Percentiles rank a stretch among this genome's conserved stretches.
Conservation (phyloP, 1,139 yeast genomes). For the Magnusiomyces clavatus region DNA sequence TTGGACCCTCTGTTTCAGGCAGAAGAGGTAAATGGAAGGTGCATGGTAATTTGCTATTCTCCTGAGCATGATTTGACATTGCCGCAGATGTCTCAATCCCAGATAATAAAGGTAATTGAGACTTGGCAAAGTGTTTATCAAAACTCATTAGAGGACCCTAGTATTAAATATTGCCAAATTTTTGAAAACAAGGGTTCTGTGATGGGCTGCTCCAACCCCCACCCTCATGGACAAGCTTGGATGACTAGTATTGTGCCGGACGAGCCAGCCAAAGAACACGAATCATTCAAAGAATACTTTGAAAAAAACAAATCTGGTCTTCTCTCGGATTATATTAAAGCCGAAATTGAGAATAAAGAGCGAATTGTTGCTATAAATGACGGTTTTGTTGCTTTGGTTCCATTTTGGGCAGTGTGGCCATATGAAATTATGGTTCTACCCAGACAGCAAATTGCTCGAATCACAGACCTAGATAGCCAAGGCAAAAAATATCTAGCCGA, state of each 20-base stretch:
- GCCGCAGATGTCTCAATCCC: constrained; percentile 48
- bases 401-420: constrained; percentile 84
- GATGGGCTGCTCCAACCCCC: constrained; percentile 80
- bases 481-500: constrained; percentile 53
- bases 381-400: constrained; percentile 62
- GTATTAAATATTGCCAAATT: constrained; percentile 55
- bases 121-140: constrained; percentile 56
- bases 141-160: constrained; percentile 36
- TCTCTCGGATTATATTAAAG: constrained; percentile 55
- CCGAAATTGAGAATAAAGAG: constrained; percentile 39
- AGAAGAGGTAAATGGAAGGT: constrained; percentile 58
- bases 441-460: constrained; percentile 46
- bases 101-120: constrained; percentile 42
- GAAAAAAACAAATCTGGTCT: constrained; percentile 35
- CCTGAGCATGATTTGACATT: constrained; percentile 65
- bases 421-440: constrained; percentile 61
- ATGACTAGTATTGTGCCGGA: constrained; percentile 59
- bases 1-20: constrained; percentile 45
- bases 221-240: constrained; percentile 78
- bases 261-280: constrained; percentile 56
- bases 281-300: constrained; percentile 39
- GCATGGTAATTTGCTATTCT: constrained; percentile 65
- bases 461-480: constrained; percentile 42
- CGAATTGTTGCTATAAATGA: constrained; percentile 56
- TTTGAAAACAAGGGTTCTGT: constrained; percentile 75